These are phyloP conservation scores for Suhomyces yuchorum DNA, from an alignment of 1,139 yeast species.

Conservation along the genomic window DNA sequence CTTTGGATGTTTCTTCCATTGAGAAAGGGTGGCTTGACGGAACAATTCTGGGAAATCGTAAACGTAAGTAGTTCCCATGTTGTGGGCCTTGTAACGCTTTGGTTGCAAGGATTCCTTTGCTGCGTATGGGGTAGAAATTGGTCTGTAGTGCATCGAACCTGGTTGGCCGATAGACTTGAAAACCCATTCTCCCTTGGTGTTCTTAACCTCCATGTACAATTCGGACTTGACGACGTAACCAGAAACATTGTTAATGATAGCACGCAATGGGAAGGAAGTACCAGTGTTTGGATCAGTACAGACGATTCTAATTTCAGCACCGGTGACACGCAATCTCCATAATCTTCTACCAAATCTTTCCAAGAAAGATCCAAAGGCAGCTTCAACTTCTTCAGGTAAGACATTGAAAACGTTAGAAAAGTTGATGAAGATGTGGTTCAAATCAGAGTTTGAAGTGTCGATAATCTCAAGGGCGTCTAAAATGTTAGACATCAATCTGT, in stretches of 20 bases:
- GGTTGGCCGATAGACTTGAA: conserved; percentile 93
- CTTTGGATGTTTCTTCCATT: conserved; percentile 74
- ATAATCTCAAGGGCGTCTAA: conserved; percentile 92
- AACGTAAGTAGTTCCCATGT: conserved; percentile 96
- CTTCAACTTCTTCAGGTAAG: conserved; percentile 93
- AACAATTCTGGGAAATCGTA: conserved; percentile 98
- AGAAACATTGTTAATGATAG: conserved; percentile 91
- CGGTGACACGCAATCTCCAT: conserved; percentile 95
- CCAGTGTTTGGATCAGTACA: conserved; percentile 89
- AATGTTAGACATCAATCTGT: conserved; percentile 92
- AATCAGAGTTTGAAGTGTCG: conserved; percentile 92
- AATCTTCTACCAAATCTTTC: conserved; percentile 96
- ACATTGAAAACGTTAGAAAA: conserved; percentile 94
- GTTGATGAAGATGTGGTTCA: conserved; percentile 95
- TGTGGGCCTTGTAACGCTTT: conserved; percentile 96
- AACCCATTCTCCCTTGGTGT: conserved; percentile 91
- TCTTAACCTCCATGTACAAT: conserved; percentile 90
- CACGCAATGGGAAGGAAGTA: conserved; percentile 91
- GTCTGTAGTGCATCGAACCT: conserved; percentile 95
- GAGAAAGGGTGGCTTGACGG: conserved; percentile 85
- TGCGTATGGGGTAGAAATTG: conserved; percentile 94
- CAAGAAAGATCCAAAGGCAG: conserved; percentile 95
- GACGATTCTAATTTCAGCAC: conserved; percentile 95
- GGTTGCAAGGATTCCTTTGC: conserved; percentile 98
- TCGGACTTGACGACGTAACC: conserved; percentile 97